Evolutionary conservation across 805 yeast species (phyloP).

Genomic region (Zygosaccharomyces rouxii): DNA sequence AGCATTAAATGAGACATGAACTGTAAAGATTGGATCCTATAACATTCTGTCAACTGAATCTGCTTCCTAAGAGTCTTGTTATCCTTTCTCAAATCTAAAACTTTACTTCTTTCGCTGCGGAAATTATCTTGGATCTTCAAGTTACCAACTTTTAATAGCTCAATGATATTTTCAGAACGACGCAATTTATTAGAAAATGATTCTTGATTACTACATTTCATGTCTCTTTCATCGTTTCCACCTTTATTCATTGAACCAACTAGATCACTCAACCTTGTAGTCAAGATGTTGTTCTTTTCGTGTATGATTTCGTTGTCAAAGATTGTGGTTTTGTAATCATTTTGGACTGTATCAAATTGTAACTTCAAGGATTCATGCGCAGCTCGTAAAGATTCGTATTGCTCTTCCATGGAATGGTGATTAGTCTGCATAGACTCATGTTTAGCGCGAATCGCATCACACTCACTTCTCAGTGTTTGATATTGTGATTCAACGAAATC

Average conservation of each 20-base stretch:
- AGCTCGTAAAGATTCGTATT: background rate
- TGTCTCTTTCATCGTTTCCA: slow-evolving; percentile 9
- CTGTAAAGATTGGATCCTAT: slow-evolving; percentile 25
- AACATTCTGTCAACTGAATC: slow-evolving; percentile 20
- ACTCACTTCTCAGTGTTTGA: background rate
- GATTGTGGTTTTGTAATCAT: slow-evolving; percentile 7
- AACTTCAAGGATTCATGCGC: background rate
- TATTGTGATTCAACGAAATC: background rate
- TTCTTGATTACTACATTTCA: slow-evolving; percentile 8
- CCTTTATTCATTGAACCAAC: slow-evolving; percentile 10
- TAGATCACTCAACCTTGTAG: slow-evolving; percentile 11
- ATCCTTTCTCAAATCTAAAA: slow-evolving; percentile 23
- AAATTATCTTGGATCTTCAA: slow-evolving; percentile 19
- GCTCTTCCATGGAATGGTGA: background rate
- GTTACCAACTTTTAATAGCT: slow-evolving; percentile 17
- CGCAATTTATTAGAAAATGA: slow-evolving; percentile 10
- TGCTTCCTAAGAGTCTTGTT: slow-evolving; percentile 14
- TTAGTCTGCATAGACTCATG: background rate
- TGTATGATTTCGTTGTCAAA: slow-evolving; percentile 13
- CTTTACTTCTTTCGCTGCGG: slow-evolving; percentile 26
- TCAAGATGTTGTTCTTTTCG: slow-evolving; percentile 13
- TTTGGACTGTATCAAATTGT: background rate
- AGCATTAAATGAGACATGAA: slow-evolving; percentile 30
- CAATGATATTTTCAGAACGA: slow-evolving; percentile 13
- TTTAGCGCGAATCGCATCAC: background rate